phyloP scores from a whole-genome alignment of 2,329 filamentous ascomycete species.

The Neonectria ditissima region DNA sequence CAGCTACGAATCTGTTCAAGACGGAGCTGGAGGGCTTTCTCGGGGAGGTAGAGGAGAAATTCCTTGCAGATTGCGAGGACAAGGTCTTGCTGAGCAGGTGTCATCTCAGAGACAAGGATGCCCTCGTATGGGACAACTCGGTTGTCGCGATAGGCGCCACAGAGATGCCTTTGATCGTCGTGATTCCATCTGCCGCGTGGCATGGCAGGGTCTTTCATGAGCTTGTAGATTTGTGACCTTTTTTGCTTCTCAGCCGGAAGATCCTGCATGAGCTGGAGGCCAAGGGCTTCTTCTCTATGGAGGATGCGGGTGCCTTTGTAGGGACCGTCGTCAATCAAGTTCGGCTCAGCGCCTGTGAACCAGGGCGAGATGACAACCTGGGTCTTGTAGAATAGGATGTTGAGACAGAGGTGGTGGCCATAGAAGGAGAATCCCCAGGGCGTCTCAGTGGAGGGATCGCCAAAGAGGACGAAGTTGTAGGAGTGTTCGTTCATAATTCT shows the following conservation, averaged over 20 bases:
- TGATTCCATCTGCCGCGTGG: conserved; percentile 79
- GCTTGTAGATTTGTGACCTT: conserved; percentile 67
- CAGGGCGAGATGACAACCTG: conserved; percentile 79
- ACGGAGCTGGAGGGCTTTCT: conserved; percentile 63
- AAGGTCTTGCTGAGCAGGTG: conserved; percentile 60
- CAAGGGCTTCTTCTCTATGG: conserved; percentile 71
- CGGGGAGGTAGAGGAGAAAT: conserved; percentile 77
- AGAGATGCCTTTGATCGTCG: conserved; percentile 82
- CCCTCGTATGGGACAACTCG: conserved; percentile 81
- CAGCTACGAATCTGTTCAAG: conserved; percentile 65
- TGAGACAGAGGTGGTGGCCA: conserved; percentile 82
- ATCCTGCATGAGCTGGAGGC: conserved; percentile 77
- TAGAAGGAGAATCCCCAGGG: conserved; percentile 83
- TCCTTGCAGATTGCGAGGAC: conserved; percentile 71
- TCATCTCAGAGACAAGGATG: conserved; percentile 64
- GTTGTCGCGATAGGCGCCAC: conserved; percentile 84
- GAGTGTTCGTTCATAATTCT: conserved; percentile 78
- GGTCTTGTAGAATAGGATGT: conserved; percentile 72
- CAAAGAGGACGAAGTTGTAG: conserved; percentile 82
- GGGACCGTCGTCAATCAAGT: conserved; percentile 75
- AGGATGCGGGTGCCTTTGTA: conserved; percentile 75
- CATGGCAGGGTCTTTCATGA: conserved; percentile 75
- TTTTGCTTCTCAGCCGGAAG: conserved; percentile 60
- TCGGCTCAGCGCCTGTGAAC: conserved; percentile 85
- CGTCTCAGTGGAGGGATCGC: conserved; percentile 63